These are phyloP conservation scores for Wickerhamomyces sydowiorum DNA, from an alignment of 805 yeast species.

Conservation along the genomic window DNA sequence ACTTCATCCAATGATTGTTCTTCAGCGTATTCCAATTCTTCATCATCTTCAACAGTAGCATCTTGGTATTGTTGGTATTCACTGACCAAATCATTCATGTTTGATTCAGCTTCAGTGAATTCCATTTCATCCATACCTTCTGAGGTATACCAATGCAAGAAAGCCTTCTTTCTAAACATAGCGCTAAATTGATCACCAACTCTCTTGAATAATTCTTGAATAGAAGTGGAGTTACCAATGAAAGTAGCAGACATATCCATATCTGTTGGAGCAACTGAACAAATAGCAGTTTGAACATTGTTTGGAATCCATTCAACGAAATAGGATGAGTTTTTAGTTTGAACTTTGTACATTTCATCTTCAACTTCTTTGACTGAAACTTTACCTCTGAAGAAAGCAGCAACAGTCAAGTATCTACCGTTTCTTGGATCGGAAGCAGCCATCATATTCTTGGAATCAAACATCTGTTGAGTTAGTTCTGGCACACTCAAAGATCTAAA, in stretches of 20 bases:
- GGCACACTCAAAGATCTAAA: slow-evolving; percentile 94
- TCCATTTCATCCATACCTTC: slow-evolving; percentile 99
- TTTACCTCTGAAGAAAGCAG: slow-evolving; percentile 97
- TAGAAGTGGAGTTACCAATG: slow-evolving; percentile 97
- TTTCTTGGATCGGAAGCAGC: slow-evolving; percentile 97
- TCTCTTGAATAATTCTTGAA: slow-evolving; percentile 97
- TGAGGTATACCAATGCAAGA: slow-evolving; percentile 99
- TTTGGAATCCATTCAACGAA: slow-evolving; percentile 99
- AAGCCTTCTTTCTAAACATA: slow-evolving; percentile 98
- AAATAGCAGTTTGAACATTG: slow-evolving; percentile 98
- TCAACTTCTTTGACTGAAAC: slow-evolving; percentile 97
- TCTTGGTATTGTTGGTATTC: slow-evolving; percentile 96
- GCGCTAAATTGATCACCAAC: slow-evolving; percentile 95
- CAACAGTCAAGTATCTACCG: slow-evolving; percentile 98
- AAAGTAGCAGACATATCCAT: slow-evolving; percentile 90
- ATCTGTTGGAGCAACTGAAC: slow-evolving; percentile 87
- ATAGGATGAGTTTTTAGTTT: slow-evolving; percentile 92
- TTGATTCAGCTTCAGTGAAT: slow-evolving; percentile 97
- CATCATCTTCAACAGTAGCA: slow-evolving; percentile 81
- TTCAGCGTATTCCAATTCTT: slow-evolving; percentile 28
- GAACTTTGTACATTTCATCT: slow-evolving; percentile 89
- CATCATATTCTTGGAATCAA: slow-evolving; percentile 98
- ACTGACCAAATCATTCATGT: slow-evolving; percentile 93
- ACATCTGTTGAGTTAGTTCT: slow-evolving; percentile 96
- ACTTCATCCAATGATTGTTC: slow-evolving; percentile 26